Base-by-base conservation (phyloP, 495 filamentous ascomycete genomes). In the Penicillium verhagenii region DNA sequence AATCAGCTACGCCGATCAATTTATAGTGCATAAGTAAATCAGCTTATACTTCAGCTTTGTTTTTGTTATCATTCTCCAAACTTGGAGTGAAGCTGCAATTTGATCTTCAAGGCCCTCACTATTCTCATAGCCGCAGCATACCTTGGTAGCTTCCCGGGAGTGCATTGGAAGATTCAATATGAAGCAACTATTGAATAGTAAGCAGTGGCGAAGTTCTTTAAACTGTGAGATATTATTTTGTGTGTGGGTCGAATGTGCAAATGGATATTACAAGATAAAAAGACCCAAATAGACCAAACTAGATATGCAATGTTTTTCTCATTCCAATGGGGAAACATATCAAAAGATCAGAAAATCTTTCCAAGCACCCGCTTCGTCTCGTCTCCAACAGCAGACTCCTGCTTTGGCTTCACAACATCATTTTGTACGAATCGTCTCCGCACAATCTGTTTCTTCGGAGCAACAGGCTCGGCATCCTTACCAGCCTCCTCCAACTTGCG, bases 351-450 rank as follows among this genome's bases (percentile, higher is more conserved):
- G 47, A 95, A 96, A 50, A 96, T 90, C 73, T 88, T 88, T 63
- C 87, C 89, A 52, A 95, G 69, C 9, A 96, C 85, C 63, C 88
- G 83, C 69, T 86, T 84, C 13, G 90, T 84, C 60, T 89, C 83
- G 39, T 88, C 87, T 18, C 78, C 81, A 61, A 85, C 68, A 47
- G 73, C 71, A 43, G 72, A 74, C 14, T 70, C 49, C 44, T 63
- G 66, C 57, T 79, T 58, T 60, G 75, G 60, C 71, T 70, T 53
- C 66, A 76, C 74, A 35, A 82, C 72, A 62, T 82, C 79, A 55
- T 79, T 86, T 76, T 96, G 92, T 67, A 85, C 86, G 71, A 96
- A 96, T 33, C 85, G 78, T 60, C 85, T 79, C 59, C 79, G 67
- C 47, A 78, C 56, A 43, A 70, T 50, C 24, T 67, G 53, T 38